Percentiles rank a stretch among this genome's conserved stretches.
These are phyloP conservation scores for Basidioascus undulatus DNA, from an alignment of 768 basidiomycete genomes.

Conservation along the genomic window DNA sequence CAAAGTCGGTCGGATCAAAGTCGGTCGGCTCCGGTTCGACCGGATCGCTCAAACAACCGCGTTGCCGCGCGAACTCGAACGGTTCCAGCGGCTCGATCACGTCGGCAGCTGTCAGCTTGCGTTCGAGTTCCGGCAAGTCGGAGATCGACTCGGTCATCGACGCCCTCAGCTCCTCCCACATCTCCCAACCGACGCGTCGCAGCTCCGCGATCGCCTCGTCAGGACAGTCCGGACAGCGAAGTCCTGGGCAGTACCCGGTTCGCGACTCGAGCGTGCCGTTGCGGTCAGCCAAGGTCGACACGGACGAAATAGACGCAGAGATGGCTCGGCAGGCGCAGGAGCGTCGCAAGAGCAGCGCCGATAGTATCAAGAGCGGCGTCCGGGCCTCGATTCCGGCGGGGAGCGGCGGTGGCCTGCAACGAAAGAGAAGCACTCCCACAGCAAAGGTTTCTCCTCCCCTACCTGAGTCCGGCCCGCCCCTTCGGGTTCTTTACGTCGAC, in stretches of 20 bases:
- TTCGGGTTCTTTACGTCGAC: conserved; percentile 43
- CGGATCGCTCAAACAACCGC: neutral
- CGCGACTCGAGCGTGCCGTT: conserved; percentile 2
- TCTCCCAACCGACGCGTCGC: conserved; percentile 12
- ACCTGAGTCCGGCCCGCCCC: neutral
- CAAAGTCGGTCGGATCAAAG: neutral
- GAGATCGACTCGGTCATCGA: conserved; percentile 21
- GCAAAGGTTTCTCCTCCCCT: neutral
- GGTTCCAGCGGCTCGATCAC: neutral
- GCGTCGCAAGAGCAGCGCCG: neutral
- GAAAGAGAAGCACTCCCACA: neutral
- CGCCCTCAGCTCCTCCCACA: conserved; percentile 17
- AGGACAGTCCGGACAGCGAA: conserved; percentile 6
- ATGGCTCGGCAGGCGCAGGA: neutral
- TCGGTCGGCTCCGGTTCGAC: neutral
- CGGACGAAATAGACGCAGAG: neutral
- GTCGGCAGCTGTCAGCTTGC: conserved; percentile 4
- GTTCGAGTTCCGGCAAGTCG: conserved; percentile 7
- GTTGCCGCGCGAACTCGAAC: neutral
- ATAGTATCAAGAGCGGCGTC: too few species aligned
- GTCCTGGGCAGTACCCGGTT: neutral
- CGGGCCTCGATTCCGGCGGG: neutral
- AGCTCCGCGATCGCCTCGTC: conserved; percentile 13
- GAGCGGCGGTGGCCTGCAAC: neutral
- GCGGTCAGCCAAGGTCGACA: neutral